Base-by-base conservation (phyloP, 2,329 filamentous ascomycete genomes). In the Metarhizium humberi region DNA sequence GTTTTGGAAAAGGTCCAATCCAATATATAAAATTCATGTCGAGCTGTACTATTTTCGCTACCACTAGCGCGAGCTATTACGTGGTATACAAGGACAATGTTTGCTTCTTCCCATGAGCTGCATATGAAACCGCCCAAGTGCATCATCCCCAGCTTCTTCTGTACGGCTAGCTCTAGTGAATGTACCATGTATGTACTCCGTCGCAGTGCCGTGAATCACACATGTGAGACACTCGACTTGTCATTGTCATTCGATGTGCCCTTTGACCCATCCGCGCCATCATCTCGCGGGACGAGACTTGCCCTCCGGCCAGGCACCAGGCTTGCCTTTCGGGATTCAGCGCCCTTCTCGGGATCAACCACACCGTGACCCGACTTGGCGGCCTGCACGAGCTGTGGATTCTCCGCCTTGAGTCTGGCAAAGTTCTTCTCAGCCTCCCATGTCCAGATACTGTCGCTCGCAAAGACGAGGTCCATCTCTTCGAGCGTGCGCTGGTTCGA, bases 391-490 rank as follows among this genome's bases (percentile, higher is more conserved):
- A 69, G 64, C 3, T 77, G 77, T 0, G 82, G 81, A 56, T 81
- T 81, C 64, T 85, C 80, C 4, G 73, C 79, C 67, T 83, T 85
- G 51, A 87, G 71, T n/a, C 73, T 73, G 4, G 74, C 76, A 68
- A 87, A 88, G 34, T 79, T 83, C 62, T 73, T 76, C 69, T 88
- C 85, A 0, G 84, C 85, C 52, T 87, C 83, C 86, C 87, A 90
- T 1, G 79, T 78, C 83, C 84, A 90, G 4, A 81, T 80, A 0
- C 77, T 84, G 18, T 84, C 75, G 1, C 82, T 78, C 0, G 86
- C 84, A 61, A 91, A 90, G 0, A 90, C 69, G 0, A 90, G 69
- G 58, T 91, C 83, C 74, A 90, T 90, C 63, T 90, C 86, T 63
- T 90, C 87, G 0, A 90, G 73, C 0, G 86, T 90, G 0, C 87